Evolutionary conservation across 208 protist genomes (phyloP), one percentile per base, ranked within the genome.

Genomic region (Trypanosoma congolense): DNA sequence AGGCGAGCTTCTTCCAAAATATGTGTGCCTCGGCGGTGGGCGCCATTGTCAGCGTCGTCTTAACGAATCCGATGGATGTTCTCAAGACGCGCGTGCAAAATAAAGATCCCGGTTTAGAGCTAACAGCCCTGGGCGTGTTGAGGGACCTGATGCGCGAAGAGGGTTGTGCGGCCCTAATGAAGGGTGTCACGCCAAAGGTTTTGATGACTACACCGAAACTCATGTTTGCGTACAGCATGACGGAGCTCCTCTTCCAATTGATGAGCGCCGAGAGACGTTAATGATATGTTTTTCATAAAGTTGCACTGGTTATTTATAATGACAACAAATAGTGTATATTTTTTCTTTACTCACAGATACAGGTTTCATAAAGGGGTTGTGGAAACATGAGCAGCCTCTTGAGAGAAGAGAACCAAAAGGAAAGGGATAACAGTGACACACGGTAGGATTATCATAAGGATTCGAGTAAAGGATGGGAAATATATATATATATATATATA

Each of bases 31-130:
- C 86, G 18, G 87, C 85, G 2, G 66, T 90, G 19, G 90, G 90
- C 25, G 80, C 82, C 21, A 87, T 79, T 58, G 51, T 84, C 6
- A 83, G 78, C 35, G 92, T 96, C 56, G 78, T 80, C 47, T 63
- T 96, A 49, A 85, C 88, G 3, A 91, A 87, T 77, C 90, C 90
- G 18, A 92, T 96, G 83, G 90, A 96, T 65, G 90, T 96, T 22
- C 69, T 96, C 31, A 96, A 96, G 74, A 96, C 87, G n/a, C 87
- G 88, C 29, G 83, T 95, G 65, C 90, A 96, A 73, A 61, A 66
- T 41, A 67, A 80, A 51, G 80, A 75, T 24, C 78, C 63, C 22
- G 78, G 72, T 1, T 40, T 71, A 35, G 63, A 69, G n/a, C 60
- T 71, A 29, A 86, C 67, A 52, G 83, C 71, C 3, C 51, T 86